These are phyloP conservation scores for Lepraria neglecta DNA, from an alignment of 495 filamentous ascomycete genomes.

Conservation along the genomic window DNA sequence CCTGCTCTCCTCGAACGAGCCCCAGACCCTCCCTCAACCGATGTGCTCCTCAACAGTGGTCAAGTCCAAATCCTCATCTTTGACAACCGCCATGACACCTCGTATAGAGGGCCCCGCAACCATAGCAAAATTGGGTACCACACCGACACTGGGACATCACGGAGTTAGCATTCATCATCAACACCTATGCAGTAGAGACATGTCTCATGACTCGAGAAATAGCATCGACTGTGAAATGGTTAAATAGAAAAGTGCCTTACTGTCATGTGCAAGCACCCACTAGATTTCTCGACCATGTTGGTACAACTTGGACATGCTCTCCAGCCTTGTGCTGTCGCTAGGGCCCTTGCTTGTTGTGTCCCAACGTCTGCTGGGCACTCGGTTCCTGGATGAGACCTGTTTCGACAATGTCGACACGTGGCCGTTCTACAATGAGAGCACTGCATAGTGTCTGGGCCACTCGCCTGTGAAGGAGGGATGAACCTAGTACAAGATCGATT, in stretches of 20 bases:
- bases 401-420: slow-evolving; percentile 6
- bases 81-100: background rate
- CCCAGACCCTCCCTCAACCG: background rate
- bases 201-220: too few species aligned
- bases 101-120: background rate
- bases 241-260: too few species aligned
- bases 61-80: background rate
- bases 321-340: background rate
- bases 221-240: too few species aligned
- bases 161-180: too few species aligned
- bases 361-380: background rate
- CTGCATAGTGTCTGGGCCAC: background rate
- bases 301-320: background rate
- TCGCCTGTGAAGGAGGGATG: slow-evolving; percentile 3
- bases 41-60: background rate
- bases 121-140: slow-evolving; percentile 3
- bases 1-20: background rate
- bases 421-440: background rate
- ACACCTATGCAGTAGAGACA: too few species aligned
- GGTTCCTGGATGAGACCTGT: background rate
- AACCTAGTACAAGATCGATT: background rate
- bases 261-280: background rate
- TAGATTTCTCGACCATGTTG: background rate
- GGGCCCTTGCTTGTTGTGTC: background rate
- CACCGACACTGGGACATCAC: background rate